A percentile compares a stretch with the other conserved stretches of the same genome.
Evolutionary conservation across 768 basidiomycete species (phyloP).

Genomic region (Boletus subcaerulescens): DNA sequence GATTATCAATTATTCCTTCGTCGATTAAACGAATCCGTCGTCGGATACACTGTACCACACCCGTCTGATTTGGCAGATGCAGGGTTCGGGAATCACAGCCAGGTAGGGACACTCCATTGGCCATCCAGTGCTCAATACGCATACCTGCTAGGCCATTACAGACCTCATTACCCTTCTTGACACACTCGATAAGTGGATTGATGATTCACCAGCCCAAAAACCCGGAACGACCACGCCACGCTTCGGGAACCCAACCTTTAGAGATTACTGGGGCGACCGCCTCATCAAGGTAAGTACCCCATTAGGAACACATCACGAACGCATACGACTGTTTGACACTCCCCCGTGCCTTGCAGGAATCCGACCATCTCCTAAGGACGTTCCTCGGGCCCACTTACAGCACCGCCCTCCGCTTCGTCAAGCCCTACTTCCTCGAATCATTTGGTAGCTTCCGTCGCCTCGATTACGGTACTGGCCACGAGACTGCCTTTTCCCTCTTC

Average conservation of each 20-base stretch:
- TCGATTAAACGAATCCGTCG: conserved; percentile 73
- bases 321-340: background rate
- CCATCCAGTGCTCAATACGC: background rate
- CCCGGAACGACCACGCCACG: conserved; percentile 58
- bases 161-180: conserved; percentile 57
- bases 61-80: background rate
- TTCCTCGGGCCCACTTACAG: conserved; percentile 48
- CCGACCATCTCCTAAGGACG: conserved; percentile 45
- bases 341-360: conserved; percentile 39
- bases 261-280: conserved; percentile 70
- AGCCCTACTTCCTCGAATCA: conserved; percentile 74
- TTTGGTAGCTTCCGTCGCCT: conserved; percentile 90
- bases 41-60: conserved; percentile 56
- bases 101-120: conserved; percentile 17
- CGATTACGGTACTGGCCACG: conserved; percentile 98
- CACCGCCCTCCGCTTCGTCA: conserved; percentile 57
- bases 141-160: conserved; percentile 42
- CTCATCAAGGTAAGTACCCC: conserved; percentile 64
- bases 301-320: background rate
- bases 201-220: conserved; percentile 70
- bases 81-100: conserved; percentile 2
- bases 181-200: conserved; percentile 69
- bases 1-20: conserved; percentile 76
- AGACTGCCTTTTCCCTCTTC: conserved; percentile 82
- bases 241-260: conserved; percentile 90